phyloP scores from a whole-genome alignment of 371 early-diverging fungal species.

The Saksenaea vasiformis region DNA sequence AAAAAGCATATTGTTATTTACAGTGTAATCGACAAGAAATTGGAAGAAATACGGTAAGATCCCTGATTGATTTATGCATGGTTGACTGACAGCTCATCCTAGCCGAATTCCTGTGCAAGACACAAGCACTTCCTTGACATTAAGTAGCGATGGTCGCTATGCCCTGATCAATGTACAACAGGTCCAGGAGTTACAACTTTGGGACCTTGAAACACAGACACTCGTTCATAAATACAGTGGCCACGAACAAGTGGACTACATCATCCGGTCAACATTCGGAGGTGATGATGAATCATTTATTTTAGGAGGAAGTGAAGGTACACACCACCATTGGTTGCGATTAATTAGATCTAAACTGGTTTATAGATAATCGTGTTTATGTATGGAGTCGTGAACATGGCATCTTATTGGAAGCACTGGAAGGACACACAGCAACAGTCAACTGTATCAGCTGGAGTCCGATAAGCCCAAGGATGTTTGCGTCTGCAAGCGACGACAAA shows the following conservation, averaged over 20 bases:
- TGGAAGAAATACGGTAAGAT: constrained; percentile 50
- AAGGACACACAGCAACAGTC: constrained; percentile 84
- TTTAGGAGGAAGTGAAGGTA: constrained; percentile 90
- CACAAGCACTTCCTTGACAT: constrained; percentile 74
- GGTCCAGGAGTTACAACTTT: constrained; percentile 78
- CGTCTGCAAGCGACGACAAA: constrained; percentile 92
- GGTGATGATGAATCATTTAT: constrained; percentile 83
- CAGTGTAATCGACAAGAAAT: constrained; percentile 56
- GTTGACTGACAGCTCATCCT: not conserved
- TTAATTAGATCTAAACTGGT: not conserved
- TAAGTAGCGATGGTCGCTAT: constrained; percentile 73
- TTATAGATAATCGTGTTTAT: constrained; percentile 74
- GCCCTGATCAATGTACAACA: constrained; percentile 73
- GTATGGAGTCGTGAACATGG: constrained; percentile 91
- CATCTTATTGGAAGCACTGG: constrained; percentile 70
- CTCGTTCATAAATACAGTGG: constrained; percentile 80
- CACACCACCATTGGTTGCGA: not conserved
- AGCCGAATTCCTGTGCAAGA: constrained; percentile 70
- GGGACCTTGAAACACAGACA: constrained; percentile 75
- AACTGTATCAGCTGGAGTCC: constrained; percentile 89
- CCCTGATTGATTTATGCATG: not conserved
- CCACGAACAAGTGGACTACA: constrained; percentile 82
- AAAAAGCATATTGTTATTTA: constrained; percentile 67
- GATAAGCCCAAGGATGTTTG: constrained; percentile 68
- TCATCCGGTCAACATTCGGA: constrained; percentile 93